Conservation (phyloP, 1,139 yeast genomes). For the Kurtzmaniella quercitrusa region DNA sequence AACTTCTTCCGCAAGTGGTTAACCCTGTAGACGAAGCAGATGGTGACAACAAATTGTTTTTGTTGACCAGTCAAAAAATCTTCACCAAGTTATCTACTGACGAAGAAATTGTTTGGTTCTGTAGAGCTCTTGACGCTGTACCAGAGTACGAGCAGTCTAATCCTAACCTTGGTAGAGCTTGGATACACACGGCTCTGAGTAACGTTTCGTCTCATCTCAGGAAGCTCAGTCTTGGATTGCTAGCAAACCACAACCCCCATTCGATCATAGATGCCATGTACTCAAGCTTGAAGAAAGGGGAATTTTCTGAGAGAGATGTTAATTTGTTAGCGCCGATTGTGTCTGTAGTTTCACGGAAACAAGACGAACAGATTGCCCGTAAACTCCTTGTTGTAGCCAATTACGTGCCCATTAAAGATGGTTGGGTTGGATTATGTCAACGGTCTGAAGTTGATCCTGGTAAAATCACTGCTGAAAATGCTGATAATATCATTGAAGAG, state of each 20-base stretch:
- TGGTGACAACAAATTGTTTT: slow-evolving; percentile 42
- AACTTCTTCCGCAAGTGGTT: background rate
- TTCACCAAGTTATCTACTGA: slow-evolving; percentile 43
- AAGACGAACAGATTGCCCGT: slow-evolving; percentile 21
- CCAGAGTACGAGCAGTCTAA: slow-evolving; percentile 9
- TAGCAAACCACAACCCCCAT: background rate
- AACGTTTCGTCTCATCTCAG: background rate
- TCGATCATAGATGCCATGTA: slow-evolving; percentile 10
- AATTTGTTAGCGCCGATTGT: slow-evolving; percentile 38
- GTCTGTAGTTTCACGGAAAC: slow-evolving; percentile 38
- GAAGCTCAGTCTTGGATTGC: background rate
- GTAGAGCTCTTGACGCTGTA: slow-evolving; percentile 33
- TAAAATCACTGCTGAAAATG: slow-evolving; percentile 39
- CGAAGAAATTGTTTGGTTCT: slow-evolving; percentile 51
- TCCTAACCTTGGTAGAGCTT: slow-evolving; percentile 20
- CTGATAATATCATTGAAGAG: slow-evolving; percentile 31
- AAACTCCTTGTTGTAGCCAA: slow-evolving; percentile 53
- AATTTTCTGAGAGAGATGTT: slow-evolving; percentile 5
- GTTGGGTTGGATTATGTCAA: slow-evolving; percentile 81
- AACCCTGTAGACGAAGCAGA: slow-evolving; percentile 22
- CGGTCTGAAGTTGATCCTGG: slow-evolving; percentile 65
- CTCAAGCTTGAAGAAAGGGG: slow-evolving; percentile 9
- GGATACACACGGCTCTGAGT: slow-evolving; percentile 25
- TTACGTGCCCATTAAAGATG: slow-evolving; percentile 45
- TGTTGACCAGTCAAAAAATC: slow-evolving; percentile 43